These are phyloP conservation scores for Coemansia sp. DNA, from an alignment of 192 early-diverging fungal species.

Conservation along the genomic window DNA sequence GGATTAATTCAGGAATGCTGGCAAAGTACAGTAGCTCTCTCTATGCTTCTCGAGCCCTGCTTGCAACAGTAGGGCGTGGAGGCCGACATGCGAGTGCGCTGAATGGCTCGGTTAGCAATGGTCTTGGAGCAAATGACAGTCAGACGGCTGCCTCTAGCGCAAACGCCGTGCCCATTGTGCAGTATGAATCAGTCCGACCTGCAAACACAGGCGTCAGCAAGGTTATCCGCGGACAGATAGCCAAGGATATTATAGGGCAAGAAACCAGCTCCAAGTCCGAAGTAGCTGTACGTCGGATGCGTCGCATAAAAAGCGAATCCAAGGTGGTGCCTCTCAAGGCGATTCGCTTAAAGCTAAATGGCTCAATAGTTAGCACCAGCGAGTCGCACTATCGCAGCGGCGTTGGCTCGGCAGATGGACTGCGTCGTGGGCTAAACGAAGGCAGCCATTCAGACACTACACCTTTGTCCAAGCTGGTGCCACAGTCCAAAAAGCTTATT, in stretches of 20 bases:
- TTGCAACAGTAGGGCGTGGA: conserved; percentile 12
- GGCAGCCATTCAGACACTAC: background rate
- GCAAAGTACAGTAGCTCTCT: conserved; percentile 50
- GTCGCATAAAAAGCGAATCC: conserved; percentile 43
- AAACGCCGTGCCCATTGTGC: conserved; percentile 21
- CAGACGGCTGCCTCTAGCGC: background rate
- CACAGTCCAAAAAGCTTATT: conserved; percentile 14
- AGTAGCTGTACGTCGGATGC: conserved; percentile 32
- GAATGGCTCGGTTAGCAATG: conserved; percentile 17
- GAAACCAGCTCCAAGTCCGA: conserved; percentile 23
- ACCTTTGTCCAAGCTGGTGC: background rate
- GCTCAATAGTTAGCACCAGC: conserved; percentile 27
- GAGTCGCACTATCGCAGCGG: background rate
- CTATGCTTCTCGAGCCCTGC: conserved; percentile 25
- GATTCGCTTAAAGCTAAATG: conserved; percentile 41
- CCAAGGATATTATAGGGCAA: conserved; percentile 28
- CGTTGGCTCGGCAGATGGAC: background rate
- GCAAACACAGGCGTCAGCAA: conserved; percentile 34
- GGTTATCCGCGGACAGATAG: conserved; percentile 36
- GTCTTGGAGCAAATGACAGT: conserved; percentile 4
- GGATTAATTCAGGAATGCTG: conserved; percentile 28
- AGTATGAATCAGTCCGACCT: conserved; percentile 30
- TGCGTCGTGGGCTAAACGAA: background rate
- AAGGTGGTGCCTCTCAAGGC: conserved; percentile 48
- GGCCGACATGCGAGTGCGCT: conserved; percentile 11